A percentile compares a stretch with the other conserved stretches of the same genome.
Evolutionary conservation across 495 filamentous ascomycete genomes (phyloP).

Genomic region (Neurospora intermedia): DNA sequence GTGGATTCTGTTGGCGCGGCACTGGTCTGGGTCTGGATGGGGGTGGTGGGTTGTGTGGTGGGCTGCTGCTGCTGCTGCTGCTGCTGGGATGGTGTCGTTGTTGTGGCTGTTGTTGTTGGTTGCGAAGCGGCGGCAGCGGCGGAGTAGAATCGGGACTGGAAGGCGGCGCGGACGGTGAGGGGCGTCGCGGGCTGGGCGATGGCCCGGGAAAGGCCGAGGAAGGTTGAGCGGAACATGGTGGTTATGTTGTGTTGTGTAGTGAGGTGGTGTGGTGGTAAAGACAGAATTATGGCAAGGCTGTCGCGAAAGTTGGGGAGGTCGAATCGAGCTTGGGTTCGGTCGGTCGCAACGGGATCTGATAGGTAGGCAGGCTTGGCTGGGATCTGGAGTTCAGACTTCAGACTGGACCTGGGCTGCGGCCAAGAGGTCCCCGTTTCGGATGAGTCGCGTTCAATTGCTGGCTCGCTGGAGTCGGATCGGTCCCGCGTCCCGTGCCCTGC

Average conservation of each 20-base stretch:
- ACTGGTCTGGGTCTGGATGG: not conserved
- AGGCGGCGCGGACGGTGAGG: not conserved
- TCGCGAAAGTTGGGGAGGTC: not conserved
- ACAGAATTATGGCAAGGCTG: not conserved
- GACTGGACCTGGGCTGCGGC: not conserved
- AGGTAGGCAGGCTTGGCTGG: not conserved
- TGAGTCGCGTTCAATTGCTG: not conserved
- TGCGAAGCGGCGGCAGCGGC: slow-evolving; percentile 1
- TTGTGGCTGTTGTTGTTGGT: not conserved
- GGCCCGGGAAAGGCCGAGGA: slow-evolving; percentile 2
- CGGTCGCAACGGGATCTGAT: not conserved
- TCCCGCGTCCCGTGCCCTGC: not conserved
- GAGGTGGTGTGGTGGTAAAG: not conserved
- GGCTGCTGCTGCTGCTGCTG: not conserved
- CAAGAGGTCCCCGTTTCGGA: not conserved
- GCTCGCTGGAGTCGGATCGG: not conserved
- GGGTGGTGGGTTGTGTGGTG: not conserved
- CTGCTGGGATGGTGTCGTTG: not conserved
- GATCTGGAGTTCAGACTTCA: not conserved
- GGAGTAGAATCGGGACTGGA: not conserved
- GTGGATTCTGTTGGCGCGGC: not conserved
- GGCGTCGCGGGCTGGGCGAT: slow-evolving; percentile 1
- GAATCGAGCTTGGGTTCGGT: not conserved
- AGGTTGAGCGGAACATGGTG: slow-evolving; percentile 10
- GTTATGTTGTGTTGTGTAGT: not conserved